phyloP scores from a whole-genome alignment of 2,329 filamentous ascomycete species.

The Seiridium cupressi region DNA sequence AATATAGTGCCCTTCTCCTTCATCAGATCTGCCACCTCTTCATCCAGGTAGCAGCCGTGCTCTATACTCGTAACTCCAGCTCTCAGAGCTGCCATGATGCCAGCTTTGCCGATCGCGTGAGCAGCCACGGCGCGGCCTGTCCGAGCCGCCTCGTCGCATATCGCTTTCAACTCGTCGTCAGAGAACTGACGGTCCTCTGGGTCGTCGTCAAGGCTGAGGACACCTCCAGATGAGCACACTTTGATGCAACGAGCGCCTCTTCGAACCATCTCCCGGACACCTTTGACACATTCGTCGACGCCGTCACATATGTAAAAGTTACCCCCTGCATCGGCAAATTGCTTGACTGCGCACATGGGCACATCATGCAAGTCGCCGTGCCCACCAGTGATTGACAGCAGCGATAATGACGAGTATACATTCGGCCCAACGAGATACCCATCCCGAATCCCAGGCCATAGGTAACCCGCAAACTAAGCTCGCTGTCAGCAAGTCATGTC shows the following conservation, averaged over 20 bases:
- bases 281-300: constrained; percentile 40
- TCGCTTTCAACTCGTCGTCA: constrained; percentile 38
- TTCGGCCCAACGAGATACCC: constrained; percentile 45
- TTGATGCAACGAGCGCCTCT: constrained; percentile 49
- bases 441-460: constrained; percentile 39
- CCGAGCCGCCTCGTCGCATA: constrained; percentile 41
- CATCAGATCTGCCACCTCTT: constrained; percentile 42
- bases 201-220: constrained; percentile 39
- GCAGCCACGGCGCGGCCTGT: constrained; percentile 38
- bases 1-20: constrained; percentile 41
- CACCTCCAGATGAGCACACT: constrained; percentile 41
- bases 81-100: constrained; percentile 42
- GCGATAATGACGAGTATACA: constrained; percentile 43
- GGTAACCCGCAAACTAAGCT: constrained; percentile 36
- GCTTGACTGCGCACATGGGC: constrained; percentile 31
- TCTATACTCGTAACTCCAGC: constrained; percentile 46
- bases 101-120: constrained; percentile 43
- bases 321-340: constrained; percentile 28
- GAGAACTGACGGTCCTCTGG: constrained; percentile 41
- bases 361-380: constrained; percentile 44
- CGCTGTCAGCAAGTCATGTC: background rate
- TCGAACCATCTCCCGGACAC: constrained; percentile 40
- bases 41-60: constrained; percentile 45
- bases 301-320: constrained; percentile 41
- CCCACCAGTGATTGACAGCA: constrained; percentile 46